phyloP scores from a whole-genome alignment of 2,329 filamentous ascomycete species.

The Fusarium sp. region DNA sequence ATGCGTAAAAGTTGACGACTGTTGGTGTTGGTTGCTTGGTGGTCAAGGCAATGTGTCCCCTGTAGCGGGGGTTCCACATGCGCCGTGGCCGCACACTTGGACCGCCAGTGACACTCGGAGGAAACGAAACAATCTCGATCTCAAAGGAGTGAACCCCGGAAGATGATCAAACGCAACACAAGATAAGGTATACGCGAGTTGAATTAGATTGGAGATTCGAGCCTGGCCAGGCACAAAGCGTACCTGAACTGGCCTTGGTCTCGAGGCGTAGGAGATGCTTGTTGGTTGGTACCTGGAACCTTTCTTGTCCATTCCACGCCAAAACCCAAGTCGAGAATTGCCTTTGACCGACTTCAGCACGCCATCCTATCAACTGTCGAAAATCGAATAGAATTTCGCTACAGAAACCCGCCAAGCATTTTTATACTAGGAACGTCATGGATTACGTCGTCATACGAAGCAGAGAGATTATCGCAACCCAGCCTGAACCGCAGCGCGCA shows the following conservation, averaged over 20 bases:
- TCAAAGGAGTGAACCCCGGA: slow-evolving; percentile 12
- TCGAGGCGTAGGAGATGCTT: background rate
- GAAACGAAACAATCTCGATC: slow-evolving; percentile 23
- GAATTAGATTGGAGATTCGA: background rate
- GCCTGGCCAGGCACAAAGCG: background rate
- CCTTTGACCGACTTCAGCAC: slow-evolving; percentile 1
- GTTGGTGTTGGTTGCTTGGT: slow-evolving; percentile 9
- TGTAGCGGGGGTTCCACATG: slow-evolving; percentile 32
- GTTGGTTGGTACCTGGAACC: background rate
- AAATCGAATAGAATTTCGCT: background rate
- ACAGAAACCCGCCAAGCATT: background rate
- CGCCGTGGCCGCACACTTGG: slow-evolving; percentile 8
- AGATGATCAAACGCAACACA: slow-evolving; percentile 29
- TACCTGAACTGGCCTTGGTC: background rate
- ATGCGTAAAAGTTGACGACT: background rate
- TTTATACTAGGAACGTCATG: slow-evolving; percentile 7
- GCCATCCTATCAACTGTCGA: background rate
- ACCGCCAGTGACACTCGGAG: slow-evolving; percentile 18
- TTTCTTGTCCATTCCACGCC: slow-evolving; percentile 24
- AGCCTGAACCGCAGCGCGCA: background rate
- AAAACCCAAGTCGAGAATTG: slow-evolving; percentile 10
- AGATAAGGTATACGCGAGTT: slow-evolving; percentile 5
- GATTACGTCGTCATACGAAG: slow-evolving; percentile 12
- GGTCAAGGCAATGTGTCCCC: slow-evolving; percentile 32
- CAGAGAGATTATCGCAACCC: slow-evolving; percentile 23